A percentile compares a stretch with the other conserved stretches of the same genome.
Conservation (phyloP, 495 filamentous ascomycete species). For the Trypethelium eluteriae region DNA sequence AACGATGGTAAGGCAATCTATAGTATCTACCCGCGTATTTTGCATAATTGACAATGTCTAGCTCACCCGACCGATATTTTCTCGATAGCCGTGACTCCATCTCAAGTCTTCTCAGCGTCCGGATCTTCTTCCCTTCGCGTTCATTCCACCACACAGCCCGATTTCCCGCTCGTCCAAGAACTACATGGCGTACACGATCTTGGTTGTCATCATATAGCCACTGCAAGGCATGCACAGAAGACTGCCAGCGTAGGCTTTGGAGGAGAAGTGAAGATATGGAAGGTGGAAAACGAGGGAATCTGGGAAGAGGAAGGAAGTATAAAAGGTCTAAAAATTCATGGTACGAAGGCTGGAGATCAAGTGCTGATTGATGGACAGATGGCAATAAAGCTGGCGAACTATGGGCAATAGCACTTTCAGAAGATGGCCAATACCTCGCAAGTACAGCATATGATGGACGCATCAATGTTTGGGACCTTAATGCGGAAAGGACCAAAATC, state of each 20-base stretch:
- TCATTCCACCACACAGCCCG: slow-evolving; percentile 60
- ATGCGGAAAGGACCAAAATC: slow-evolving; percentile 45
- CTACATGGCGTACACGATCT: slow-evolving; percentile 69
- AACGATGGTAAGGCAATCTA: slow-evolving; percentile 58
- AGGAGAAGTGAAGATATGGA: slow-evolving; percentile 79
- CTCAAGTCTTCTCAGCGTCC: slow-evolving; percentile 68
- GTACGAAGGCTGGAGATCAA: slow-evolving; percentile 18
- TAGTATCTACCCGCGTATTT: not conserved
- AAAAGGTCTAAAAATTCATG: slow-evolving; percentile 36
- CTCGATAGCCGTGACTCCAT: slow-evolving; percentile 72
- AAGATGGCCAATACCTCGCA: slow-evolving; percentile 73
- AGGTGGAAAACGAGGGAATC: slow-evolving; percentile 28
- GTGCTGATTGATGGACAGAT: slow-evolving; percentile 32
- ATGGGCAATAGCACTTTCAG: slow-evolving; percentile 82
- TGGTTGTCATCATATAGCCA: slow-evolving; percentile 80
- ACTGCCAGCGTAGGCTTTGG: slow-evolving; percentile 81
- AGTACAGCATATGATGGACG: slow-evolving; percentile 74
- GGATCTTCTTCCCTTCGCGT: slow-evolving; percentile 73
- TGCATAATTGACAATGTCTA: slow-evolving; percentile 26
- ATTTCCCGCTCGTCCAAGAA: slow-evolving; percentile 69
- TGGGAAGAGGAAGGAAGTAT: slow-evolving; percentile 48
- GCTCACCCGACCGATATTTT: slow-evolving; percentile 88
- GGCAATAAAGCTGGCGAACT: slow-evolving; percentile 53
- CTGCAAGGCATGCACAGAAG: slow-evolving; percentile 56
- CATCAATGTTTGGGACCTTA: slow-evolving; percentile 75